Evolutionary conservation across 768 basidiomycete species (phyloP).

Genomic region (Saitozyma podzolica): DNA sequence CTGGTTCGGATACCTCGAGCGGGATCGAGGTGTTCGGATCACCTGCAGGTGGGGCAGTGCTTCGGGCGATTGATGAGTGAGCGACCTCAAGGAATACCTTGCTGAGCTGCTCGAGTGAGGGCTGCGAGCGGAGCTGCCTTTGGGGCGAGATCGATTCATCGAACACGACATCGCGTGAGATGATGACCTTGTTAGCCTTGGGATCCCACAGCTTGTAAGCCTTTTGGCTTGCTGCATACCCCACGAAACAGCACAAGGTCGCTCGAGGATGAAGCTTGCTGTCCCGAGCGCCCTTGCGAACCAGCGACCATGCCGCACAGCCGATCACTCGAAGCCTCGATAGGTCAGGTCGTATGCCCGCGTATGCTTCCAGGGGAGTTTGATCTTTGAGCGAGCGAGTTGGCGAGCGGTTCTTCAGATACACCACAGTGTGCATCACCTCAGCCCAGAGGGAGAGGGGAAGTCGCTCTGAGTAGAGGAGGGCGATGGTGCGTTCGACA

Average conservation of each 20-base stretch:
- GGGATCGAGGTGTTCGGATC: no score
- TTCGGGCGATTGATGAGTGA: no score
- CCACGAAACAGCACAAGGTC: constrained; percentile 5
- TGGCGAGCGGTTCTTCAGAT: constrained; percentile 9
- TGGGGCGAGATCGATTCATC: constrained; percentile 1
- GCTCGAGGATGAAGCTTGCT: constrained; percentile 6
- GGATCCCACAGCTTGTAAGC: constrained; percentile 9
- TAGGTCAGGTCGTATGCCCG: constrained; percentile 1
- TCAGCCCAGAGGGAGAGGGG: constrained; percentile 5
- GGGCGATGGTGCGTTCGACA: constrained; percentile 3
- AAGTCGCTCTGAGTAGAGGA: constrained; percentile 5
- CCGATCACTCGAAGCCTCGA: constrained; percentile 3
- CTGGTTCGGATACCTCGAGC: no score
- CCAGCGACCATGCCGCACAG: constrained; percentile 4
- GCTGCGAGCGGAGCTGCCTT: neutral
- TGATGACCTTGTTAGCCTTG: neutral
- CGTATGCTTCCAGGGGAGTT: constrained; percentile 2
- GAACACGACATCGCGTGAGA: constrained; percentile 4
- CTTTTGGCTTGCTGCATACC: constrained; percentile 5
- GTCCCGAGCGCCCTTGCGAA: constrained; percentile 1
- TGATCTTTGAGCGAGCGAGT: constrained; percentile 5
- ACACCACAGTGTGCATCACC: constrained; percentile 9
- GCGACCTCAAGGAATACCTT: neutral
- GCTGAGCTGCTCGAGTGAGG: neutral
- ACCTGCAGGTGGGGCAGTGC: no score